Conservation (phyloP, 73 alveolate species). For the Paramecium biaurelia region DNA sequence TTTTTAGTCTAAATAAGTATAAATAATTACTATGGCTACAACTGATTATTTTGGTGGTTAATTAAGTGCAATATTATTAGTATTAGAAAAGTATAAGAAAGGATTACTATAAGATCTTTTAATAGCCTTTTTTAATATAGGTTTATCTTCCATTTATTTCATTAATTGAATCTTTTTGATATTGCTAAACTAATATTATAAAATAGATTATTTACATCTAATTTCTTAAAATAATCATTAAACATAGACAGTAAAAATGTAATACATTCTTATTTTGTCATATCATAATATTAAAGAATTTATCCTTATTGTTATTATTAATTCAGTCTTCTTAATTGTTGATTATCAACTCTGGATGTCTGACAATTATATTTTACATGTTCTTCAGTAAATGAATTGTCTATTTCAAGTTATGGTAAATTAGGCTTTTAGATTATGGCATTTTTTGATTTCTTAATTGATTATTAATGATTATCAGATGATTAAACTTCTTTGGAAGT, state of each 20-base stretch:
- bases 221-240: neutral
- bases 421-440: neutral
- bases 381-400: neutral
- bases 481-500: neutral
- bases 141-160: neutral
- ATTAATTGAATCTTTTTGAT: neutral
- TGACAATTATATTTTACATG: neutral
- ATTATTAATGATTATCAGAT: neutral
- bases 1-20: constrained; percentile 19
- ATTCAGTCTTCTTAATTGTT: neutral
- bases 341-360: neutral
- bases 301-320: neutral
- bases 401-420: neutral
- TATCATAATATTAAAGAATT: neutral
- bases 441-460: neutral
- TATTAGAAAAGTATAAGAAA: constrained; percentile 6
- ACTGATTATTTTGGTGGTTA: neutral
- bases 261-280: neutral
- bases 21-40: neutral
- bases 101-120: constrained; percentile 46
- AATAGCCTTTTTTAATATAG: neutral
- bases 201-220: neutral
- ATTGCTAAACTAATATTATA: neutral
- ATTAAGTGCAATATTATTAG: neutral
- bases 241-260: neutral